Evolutionary conservation across 2,329 filamentous ascomycete species (phyloP), one percentile per base, ranked within the genome.

Genomic region (Verticillium klebahnii): DNA sequence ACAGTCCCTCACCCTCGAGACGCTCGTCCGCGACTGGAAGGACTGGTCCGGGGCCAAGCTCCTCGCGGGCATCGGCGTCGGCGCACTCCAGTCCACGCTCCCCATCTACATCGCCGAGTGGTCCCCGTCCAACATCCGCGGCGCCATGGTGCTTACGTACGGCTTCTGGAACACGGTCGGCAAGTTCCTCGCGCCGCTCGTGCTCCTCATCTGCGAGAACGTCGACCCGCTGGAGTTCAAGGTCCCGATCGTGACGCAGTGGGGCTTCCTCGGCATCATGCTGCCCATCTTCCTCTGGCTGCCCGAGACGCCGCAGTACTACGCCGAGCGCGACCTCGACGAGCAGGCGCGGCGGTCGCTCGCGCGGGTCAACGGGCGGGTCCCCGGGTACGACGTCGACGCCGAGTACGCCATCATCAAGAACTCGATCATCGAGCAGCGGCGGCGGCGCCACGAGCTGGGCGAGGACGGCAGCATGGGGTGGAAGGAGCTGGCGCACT

Each of bases 101-200:
- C 76, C 77, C 0, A 70, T 75, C 0, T 80, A 79, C 60, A 70
- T 80, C 4, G 70, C 76, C 4, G 77, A 80, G 61, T 69, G 76
- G 1, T 73, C 78, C 0, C 78, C 78, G 0, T 73, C 74, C 0
- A 73, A 75, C 12, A 69, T 78, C 1, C 70, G 77, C n/a, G 78
- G 78, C 19, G 72, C 74, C 2, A 37, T 73, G 8, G 71, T 79
- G 34, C 77, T 79, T 63, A 69, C 71, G 9, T 78, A 79, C 61
- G 75, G 70, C 59, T 73, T 78, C 65, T 81, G 79, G 79, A 80
- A 75, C 64, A 73, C 75, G 0, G 31, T 80, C 0, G 79, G 79
- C 1, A 71, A 73, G 17, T 74, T 81, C 37, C 76, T 76, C 36
- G 77, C 75, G 2, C 75, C 73, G 5, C 69, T 81, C 0, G 76